Percentiles rank a stretch among this genome's conserved stretches.
Evolutionary conservation across 768 basidiomycete genomes (phyloP).

Genomic region (Amanita subjunquillea): DNA sequence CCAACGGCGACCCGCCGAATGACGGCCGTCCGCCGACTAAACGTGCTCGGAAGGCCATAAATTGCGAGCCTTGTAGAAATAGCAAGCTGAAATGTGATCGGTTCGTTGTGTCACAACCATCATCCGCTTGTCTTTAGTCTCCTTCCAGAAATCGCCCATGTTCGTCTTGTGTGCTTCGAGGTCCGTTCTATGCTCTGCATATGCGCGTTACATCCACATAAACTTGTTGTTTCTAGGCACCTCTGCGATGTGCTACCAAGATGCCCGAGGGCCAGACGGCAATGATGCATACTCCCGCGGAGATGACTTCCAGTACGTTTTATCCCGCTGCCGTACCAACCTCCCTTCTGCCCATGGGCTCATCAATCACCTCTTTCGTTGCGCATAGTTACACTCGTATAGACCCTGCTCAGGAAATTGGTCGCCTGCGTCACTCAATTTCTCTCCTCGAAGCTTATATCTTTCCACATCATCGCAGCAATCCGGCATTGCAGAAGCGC

Average conservation of each 20-base stretch:
- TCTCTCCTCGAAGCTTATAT: conserved; percentile 55
- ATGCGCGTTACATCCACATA: conserved; percentile 9
- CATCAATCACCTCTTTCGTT: conserved; percentile 8
- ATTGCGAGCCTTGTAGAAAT: conserved; percentile 81
- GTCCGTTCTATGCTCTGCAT: conserved; percentile 25
- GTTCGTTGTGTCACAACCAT: conserved; percentile 23
- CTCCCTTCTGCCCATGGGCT: conserved; percentile 5
- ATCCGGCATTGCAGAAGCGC: conserved; percentile 22
- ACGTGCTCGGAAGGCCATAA: conserved; percentile 79
- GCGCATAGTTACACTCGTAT: conserved; percentile 31
- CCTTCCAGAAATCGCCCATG: conserved; percentile 69
- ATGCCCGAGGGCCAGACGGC: conserved; percentile 54
- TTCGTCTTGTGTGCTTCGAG: conserved; percentile 77
- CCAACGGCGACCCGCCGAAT: conserved; percentile 28
- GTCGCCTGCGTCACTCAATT: conserved; percentile 58
- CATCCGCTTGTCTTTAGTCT: conserved; percentile 7
- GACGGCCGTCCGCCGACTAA: conserved; percentile 67
- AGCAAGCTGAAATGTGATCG: conserved; percentile 88
- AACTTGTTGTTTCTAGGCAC: conserved; percentile 43
- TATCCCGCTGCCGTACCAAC: conserved; percentile 9
- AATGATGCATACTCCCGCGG: conserved; percentile 40
- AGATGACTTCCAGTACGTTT: conserved; percentile 51
- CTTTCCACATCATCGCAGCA: conserved; percentile 32
- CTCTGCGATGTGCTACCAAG: conserved; percentile 71
- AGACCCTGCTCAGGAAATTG: conserved; percentile 59